These are phyloP conservation scores for Dioscorea cayenensis DNA, from an alignment of 116 monocot genomes.

Conservation along the genomic window DNA sequence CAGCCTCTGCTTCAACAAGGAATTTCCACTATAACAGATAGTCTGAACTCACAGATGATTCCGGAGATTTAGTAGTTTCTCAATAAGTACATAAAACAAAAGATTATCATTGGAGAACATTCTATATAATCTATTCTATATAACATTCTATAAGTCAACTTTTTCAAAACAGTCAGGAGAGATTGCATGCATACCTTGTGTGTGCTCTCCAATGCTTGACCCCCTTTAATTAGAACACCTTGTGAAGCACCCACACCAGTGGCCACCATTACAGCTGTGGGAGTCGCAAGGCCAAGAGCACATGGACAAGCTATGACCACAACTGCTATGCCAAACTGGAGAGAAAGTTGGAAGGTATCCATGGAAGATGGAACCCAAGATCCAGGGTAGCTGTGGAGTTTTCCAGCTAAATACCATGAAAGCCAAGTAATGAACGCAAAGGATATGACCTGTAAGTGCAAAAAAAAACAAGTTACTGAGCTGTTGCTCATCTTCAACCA, in stretches of 20 bases:
- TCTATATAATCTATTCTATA: not conserved
- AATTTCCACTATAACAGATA: not conserved
- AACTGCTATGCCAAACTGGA: constrained; percentile 91
- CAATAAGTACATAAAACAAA: no score
- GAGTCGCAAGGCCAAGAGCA: constrained; percentile 88
- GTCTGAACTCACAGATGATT: no score
- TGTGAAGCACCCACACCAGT: constrained; percentile 93
- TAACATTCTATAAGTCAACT: not conserved
- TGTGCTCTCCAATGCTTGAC: constrained; percentile 84
- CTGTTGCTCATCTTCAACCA: not conserved
- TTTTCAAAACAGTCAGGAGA: not conserved
- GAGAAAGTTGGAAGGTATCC: constrained; percentile 90
- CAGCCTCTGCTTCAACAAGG: not conserved
- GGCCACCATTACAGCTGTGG: constrained; percentile 96
- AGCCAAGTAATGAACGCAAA: constrained; percentile 66
- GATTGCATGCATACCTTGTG: constrained; percentile 44
- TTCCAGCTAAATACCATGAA: constrained; percentile 75
- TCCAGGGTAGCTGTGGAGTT: constrained; percentile 56
- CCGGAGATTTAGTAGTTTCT: not conserved
- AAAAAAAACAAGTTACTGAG: not conserved
- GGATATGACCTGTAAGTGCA: constrained; percentile 52
- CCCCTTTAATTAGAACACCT: constrained; percentile 87
- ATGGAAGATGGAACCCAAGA: constrained; percentile 85
- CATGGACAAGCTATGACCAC: constrained; percentile 97
- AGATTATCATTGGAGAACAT: no score